phyloP scores from a whole-genome alignment of 345 rosid genomes.

The Eutrema yunnanense region DNA sequence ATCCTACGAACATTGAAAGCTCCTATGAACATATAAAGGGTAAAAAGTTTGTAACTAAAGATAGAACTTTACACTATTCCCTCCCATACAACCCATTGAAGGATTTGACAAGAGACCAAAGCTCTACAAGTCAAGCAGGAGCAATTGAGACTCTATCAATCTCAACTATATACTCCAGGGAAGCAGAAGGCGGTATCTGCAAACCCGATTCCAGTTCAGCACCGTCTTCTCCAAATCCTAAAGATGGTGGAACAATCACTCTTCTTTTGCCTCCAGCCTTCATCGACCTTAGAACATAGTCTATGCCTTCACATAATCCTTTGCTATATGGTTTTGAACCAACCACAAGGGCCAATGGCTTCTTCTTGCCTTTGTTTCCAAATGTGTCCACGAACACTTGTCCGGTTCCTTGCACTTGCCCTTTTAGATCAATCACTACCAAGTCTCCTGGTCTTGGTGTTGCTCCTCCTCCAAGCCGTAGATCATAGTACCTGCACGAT shows the following conservation, averaged over 20 bases:
- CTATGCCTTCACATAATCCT: slow-evolving; percentile 84
- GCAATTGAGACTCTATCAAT: slow-evolving; percentile 86
- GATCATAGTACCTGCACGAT: slow-evolving; percentile 60
- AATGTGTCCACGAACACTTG: slow-evolving; percentile 67
- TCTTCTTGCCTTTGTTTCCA: slow-evolving; percentile 37
- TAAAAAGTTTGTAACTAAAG: neutral
- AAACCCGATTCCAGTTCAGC: slow-evolving; percentile 54
- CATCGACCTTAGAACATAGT: slow-evolving; percentile 64
- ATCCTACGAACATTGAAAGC: neutral
- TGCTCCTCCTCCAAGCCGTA: slow-evolving; percentile 83
- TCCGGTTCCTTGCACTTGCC: slow-evolving; percentile 53
- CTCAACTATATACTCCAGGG: slow-evolving; percentile 70
- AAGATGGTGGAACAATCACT: slow-evolving; percentile 59
- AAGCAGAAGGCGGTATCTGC: slow-evolving; percentile 62
- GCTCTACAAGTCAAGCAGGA: slow-evolving; percentile 46
- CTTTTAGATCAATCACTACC: slow-evolving; percentile 75
- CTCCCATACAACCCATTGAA: neutral
- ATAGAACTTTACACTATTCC: neutral
- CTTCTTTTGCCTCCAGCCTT: slow-evolving; percentile 84
- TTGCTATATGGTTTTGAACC: slow-evolving; percentile 77
- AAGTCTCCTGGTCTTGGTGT: slow-evolving; percentile 71
- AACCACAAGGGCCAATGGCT: slow-evolving; percentile 64
- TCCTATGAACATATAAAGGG: too few species aligned
- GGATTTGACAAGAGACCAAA: neutral
- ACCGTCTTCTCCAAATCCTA: slow-evolving; percentile 76